Conservation (phyloP, 306 rosid species). For the Pyrus bretschneideri region DNA sequence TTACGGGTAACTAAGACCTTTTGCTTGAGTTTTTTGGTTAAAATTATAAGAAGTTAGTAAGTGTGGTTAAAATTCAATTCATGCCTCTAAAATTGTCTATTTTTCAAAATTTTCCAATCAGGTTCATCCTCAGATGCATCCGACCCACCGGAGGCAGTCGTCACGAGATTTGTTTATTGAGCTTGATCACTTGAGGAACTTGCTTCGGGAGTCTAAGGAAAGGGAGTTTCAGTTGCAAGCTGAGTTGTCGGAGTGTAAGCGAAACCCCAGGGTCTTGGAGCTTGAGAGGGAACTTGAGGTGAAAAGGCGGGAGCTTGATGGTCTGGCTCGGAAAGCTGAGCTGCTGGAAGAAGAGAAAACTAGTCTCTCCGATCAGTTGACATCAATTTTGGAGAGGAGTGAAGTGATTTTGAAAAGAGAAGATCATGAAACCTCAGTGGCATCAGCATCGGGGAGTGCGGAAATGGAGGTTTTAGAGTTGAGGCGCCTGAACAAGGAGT, state of each 20-base stretch:
- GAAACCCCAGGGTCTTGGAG: conserved; percentile 34
- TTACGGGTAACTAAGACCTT: too few species aligned
- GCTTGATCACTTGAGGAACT: conserved; percentile 75
- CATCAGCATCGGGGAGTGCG: conserved; percentile 25
- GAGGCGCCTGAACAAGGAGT: conserved; percentile 85
- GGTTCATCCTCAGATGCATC: conserved; percentile 59
- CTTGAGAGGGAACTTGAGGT: conserved; percentile 39
- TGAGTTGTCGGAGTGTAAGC: conserved; percentile 54
- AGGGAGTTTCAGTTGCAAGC: conserved; percentile 75
- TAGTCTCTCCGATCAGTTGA: conserved; percentile 44
- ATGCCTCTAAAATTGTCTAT: too few species aligned
- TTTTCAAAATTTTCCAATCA: not conserved
- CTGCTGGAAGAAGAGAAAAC: conserved; percentile 60
- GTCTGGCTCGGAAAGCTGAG: conserved; percentile 38
- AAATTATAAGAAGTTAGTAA: too few species aligned
- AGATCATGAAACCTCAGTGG: conserved; percentile 11
- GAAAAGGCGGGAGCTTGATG: conserved; percentile 45
- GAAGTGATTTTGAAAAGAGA: conserved; percentile 31
- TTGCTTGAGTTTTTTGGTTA: too few species aligned
- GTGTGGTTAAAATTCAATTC: too few species aligned
- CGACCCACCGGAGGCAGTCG: conserved; percentile 77
- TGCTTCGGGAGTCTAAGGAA: conserved; percentile 77
- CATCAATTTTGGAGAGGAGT: conserved; percentile 30
- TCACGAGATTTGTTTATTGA: conserved; percentile 84
- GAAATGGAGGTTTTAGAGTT: conserved; percentile 86